These are phyloP conservation scores for Hypoxylon subgilvum DNA, from an alignment of 495 filamentous ascomycete species.

Conservation along the genomic window DNA sequence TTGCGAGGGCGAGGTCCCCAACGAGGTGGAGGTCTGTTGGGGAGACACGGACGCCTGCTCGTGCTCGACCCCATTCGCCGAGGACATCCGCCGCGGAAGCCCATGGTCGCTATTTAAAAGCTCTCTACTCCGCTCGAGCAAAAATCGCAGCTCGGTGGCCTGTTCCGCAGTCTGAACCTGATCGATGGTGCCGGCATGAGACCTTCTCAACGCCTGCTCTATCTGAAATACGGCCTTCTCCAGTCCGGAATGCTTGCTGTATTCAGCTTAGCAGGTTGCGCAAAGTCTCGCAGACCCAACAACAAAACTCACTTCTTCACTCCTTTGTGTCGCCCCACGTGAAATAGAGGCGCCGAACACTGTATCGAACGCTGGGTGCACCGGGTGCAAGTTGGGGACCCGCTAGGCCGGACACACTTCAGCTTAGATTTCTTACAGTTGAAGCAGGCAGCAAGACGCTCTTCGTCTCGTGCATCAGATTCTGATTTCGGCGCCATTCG, in stretches of 20 bases:
- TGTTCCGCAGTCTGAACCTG: constrained; percentile 60
- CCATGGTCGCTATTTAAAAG: constrained; percentile 41
- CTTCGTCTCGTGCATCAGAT: constrained; percentile 38
- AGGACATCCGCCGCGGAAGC: constrained; percentile 22
- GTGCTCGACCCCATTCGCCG: constrained; percentile 20
- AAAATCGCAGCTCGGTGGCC: constrained; percentile 60
- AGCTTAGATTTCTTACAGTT: constrained; percentile 73
- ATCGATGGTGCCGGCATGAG: constrained; percentile 52
- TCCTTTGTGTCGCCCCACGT: constrained; percentile 73
- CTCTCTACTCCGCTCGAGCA: constrained; percentile 57
- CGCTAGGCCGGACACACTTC: constrained; percentile 61
- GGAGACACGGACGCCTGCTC: constrained; percentile 38
- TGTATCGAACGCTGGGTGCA: constrained; percentile 64
- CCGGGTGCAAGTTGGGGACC: constrained; percentile 62
- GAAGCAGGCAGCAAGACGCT: constrained; percentile 64
- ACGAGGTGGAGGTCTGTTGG: constrained; percentile 38
- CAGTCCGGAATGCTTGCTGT: constrained; percentile 72
- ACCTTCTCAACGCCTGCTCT: constrained; percentile 72
- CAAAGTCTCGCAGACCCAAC: constrained; percentile 11
- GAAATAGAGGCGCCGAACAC: constrained; percentile 71
- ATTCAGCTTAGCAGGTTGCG: constrained; percentile 15
- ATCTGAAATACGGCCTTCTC: constrained; percentile 77
- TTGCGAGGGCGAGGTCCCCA: constrained; percentile 37
- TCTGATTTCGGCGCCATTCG: constrained; percentile 38
- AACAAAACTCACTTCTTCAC: constrained; percentile 68